Evolutionary conservation across 2,329 filamentous ascomycete species (phyloP).

Genomic region (Ambrosiella xylebori): DNA sequence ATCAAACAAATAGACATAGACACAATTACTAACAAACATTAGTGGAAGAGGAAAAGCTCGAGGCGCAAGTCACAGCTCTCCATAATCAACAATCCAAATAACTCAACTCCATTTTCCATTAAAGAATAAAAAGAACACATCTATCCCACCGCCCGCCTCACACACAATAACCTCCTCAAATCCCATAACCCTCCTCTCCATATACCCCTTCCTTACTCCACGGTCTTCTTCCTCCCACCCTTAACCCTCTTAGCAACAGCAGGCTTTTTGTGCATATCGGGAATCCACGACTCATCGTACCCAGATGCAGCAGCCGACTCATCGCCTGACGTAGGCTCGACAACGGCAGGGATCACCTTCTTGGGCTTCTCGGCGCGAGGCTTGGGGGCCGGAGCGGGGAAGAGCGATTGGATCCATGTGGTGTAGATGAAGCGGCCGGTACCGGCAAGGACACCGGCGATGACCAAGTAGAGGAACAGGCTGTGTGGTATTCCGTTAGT

Average conservation of each 20-base stretch:
- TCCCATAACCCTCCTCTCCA: neutral
- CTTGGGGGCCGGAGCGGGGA: conserved; percentile 60
- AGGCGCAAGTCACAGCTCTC: too few relatives aligned
- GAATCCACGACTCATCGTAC: conserved; percentile 91
- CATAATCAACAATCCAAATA: too few relatives aligned
- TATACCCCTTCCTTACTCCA: conserved; percentile 3
- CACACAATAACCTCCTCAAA: neutral
- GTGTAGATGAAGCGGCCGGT: conserved; percentile 94
- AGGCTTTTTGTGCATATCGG: conserved; percentile 71
- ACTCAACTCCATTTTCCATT: neutral
- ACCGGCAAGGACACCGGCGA: conserved; percentile 58
- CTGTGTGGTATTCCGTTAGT: conserved; percentile 28
- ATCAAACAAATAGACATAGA: neutral
- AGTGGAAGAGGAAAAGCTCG: too few relatives aligned
- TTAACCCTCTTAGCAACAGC: conserved; percentile 55
- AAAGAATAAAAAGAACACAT: neutral
- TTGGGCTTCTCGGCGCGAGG: conserved; percentile 44
- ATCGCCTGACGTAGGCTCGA: conserved; percentile 46
- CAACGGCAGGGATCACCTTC: conserved; percentile 48
- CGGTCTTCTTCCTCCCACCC: conserved; percentile 31
- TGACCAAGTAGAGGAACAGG: conserved; percentile 93
- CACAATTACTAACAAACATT: too few relatives aligned
- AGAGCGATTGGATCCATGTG: conserved; percentile 91
- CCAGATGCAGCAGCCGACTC: conserved; percentile 53
- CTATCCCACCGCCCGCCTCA: neutral